Base-by-base conservation (phyloP, 2,329 filamentous ascomycete genomes). In the Zasmidium citrigriseum region DNA sequence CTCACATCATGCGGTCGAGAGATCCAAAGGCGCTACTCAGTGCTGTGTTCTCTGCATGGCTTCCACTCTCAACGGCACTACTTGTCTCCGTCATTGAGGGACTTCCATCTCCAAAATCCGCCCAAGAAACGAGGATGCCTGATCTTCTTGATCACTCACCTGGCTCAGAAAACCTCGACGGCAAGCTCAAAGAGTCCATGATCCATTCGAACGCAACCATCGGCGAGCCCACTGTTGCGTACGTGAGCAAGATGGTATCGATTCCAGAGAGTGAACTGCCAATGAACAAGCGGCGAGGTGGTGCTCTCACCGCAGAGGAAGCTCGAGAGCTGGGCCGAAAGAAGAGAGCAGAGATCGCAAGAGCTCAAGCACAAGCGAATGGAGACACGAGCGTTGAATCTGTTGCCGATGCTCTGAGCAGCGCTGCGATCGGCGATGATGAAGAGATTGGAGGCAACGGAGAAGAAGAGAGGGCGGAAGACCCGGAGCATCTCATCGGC, bases 191-290 rank as follows among this genome's bases (percentile, higher is more conserved):
- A 66, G 81, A 89, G n/a, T 91, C 93, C 4, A 93, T 98, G 87
- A 77, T 89, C 1, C 82, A 86, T 0, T 97, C 96, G 71, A 90
- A 89, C 69, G 85, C 85, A 2, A 82, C 81, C 0, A 81, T 84
- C 41, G 82, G 86, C 0, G 89, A 89, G 57, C 93, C 93, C 0
- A 86, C 96, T 0, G 91, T 99, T 1, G 93, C 91, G 9, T 99
- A 96, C 65, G 90, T 99, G 60, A 98, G 93, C 77, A 99, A 99
- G 74, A 97, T 99, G 92, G 90, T 98, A 1, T 95, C 95, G 0
- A 83, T 99, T 12, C 93, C 92, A 0, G 91, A 96, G 70, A 97
- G 91, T 74, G 93, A 99, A 68, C 80, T 99, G 4, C 90, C 91
- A 0, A 86, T 93, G 53, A 96, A 96, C 73, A 96, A 89, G 74